Conservation (phyloP, 2,329 filamentous ascomycete species). For the Paecilomyces sp. region DNA sequence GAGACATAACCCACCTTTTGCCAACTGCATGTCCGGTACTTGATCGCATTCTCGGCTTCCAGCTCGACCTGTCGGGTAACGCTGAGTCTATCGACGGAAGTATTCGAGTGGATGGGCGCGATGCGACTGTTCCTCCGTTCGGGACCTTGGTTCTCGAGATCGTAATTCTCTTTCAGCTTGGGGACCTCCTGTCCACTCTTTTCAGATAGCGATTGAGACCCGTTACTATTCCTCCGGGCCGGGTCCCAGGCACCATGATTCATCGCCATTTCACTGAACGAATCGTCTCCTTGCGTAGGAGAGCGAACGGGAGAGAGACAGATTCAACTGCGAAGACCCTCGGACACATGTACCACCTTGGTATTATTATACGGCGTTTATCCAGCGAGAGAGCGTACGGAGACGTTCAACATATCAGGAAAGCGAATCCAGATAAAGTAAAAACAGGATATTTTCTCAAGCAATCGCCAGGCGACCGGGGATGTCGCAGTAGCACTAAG, state of each 20-base stretch:
- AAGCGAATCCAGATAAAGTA: not conserved
- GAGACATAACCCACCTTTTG: slow-evolving; percentile 55
- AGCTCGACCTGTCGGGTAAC: slow-evolving; percentile 64
- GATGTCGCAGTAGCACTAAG: not conserved
- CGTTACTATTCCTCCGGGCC: slow-evolving; percentile 10
- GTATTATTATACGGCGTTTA: not conserved
- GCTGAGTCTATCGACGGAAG: slow-evolving; percentile 33
- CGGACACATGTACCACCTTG: slow-evolving; percentile 27
- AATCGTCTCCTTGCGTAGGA: slow-evolving; percentile 26
- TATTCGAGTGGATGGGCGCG: slow-evolving; percentile 21
- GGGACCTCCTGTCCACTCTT: slow-evolving; percentile 13
- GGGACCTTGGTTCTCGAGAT: slow-evolving; percentile 20
- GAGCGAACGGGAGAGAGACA: slow-evolving; percentile 18
- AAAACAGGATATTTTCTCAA: not conserved
- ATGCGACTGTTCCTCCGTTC: slow-evolving; percentile 9
- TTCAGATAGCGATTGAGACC: slow-evolving; percentile 14
- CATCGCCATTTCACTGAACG: slow-evolving; percentile 34
- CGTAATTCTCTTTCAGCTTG: slow-evolving; percentile 19
- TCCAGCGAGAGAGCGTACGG: not conserved
- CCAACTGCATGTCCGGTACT: slow-evolving; percentile 92
- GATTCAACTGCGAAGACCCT: slow-evolving; percentile 15
- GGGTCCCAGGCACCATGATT: slow-evolving; percentile 14
- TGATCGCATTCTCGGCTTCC: slow-evolving; percentile 71
- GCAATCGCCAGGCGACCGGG: not conserved
- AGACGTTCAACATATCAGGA: not conserved